phyloP scores from a whole-genome alignment of 179 eudicot species.

The Drosera spatulata region DNA sequence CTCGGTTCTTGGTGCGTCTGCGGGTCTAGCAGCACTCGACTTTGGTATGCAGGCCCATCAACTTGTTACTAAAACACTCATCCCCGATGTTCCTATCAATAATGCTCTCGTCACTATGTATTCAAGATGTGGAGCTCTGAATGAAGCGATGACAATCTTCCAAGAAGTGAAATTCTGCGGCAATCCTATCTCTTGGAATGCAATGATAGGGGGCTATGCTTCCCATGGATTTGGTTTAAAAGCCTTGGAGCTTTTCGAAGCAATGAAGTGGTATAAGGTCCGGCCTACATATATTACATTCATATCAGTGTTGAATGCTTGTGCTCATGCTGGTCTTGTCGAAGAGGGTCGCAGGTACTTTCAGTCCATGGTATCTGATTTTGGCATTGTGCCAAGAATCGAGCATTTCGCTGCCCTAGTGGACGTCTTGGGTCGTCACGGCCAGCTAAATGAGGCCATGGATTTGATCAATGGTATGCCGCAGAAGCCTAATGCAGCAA shows the following conservation, averaged over 20 bases:
- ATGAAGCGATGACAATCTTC: constrained; percentile 31
- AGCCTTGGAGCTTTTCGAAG: constrained; percentile 42
- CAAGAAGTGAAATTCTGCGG: constrained; percentile 27
- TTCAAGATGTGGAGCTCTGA: constrained; percentile 49
- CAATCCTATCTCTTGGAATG: constrained; percentile 59
- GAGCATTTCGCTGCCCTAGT: constrained; percentile 45
- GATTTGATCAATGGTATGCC: constrained; percentile 38
- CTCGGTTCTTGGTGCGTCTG: constrained; percentile 41
- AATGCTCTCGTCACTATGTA: constrained; percentile 59
- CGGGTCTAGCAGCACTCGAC: constrained; percentile 23
- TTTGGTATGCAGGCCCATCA: constrained; percentile 46
- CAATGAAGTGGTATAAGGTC: constrained; percentile 30
- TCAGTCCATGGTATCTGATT: constrained; percentile 35
- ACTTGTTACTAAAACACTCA: constrained; percentile 23
- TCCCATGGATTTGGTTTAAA: constrained; percentile 38
- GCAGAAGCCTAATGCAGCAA: constrained; percentile 11
- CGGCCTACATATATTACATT: constrained; percentile 43
- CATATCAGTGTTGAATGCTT: constrained; percentile 40
- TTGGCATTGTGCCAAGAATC: constrained; percentile 31
- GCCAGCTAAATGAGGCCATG: constrained; percentile 44
- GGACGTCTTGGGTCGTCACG: constrained; percentile 37
- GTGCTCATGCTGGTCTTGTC: constrained; percentile 45
- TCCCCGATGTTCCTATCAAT: constrained; percentile 35
- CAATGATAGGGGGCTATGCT: constrained; percentile 62
- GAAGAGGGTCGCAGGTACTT: constrained; percentile 33